Base-by-base conservation (phyloP, 208 protist genomes). In the Wallacemonas sp. region DNA sequence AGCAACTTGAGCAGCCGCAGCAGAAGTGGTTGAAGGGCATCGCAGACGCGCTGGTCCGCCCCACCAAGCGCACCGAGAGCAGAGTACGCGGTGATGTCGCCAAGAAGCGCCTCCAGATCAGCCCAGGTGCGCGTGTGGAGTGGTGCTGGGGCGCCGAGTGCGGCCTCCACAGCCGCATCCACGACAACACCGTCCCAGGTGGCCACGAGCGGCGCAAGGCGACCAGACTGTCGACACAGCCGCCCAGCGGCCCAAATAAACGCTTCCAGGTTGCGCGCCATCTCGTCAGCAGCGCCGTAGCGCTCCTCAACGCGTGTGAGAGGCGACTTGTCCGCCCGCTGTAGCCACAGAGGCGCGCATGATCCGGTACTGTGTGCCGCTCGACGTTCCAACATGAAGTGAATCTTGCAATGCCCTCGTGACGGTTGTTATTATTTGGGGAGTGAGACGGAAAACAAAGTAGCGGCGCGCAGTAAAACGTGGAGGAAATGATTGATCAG, bases 21-120 rank as follows among this genome's bases (percentile, higher is more conserved):
- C 12, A 88, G 70, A 21, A 73, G 58, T 34, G 75, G 65, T 54
- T 71, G 71, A 41, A 85, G 58, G 5, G 38, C 62, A 29, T 72
- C 70, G 24, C 78, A 76, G 39, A 76, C 68, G 17, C 44, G 34
- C 46, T 55, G 48, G 29, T 72, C 68, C 0, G 68, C 78, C 2
- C 72, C 64, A 1, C 70, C 76, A 17, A 83, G 49, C 26, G 33
- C 46, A 4, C 75, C 76, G 17, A 85, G 58, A 2, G 82, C 49
- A 5, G 68, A 72, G 54, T 84, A 85, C 32, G 38, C 61, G 21
- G 43, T 56, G 32, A 80, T 44, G 48, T 68, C 52, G 1, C 39
- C 48, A 11, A 80, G 65, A n/a, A 88, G 36, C 29, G 23, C n/a
- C 54, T 30, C n/a, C 17, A 77, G 19, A 8, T 36, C 23, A 16